These are phyloP conservation scores for Sugiyamaella xylanicola DNA, from an alignment of 1,139 yeast genomes.

Conservation along the genomic window DNA sequence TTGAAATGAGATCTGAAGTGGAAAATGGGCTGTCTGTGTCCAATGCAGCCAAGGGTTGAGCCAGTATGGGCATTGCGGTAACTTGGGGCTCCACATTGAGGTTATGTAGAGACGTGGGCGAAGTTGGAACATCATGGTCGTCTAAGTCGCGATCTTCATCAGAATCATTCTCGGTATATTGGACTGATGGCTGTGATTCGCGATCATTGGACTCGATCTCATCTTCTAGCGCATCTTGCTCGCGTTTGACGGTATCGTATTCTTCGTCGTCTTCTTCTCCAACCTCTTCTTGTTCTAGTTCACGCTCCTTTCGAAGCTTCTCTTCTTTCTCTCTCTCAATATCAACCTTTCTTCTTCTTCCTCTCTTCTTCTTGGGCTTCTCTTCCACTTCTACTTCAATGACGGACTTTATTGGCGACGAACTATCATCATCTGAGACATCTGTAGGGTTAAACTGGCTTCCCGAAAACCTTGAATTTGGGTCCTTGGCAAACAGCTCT, in stretches of 20 bases:
- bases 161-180: background rate
- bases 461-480: constrained; percentile 12
- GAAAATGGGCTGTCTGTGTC: constrained; percentile 15
- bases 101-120: background rate
- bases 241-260: background rate
- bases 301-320: background rate
- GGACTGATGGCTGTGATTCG: background rate
- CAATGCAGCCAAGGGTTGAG: constrained; percentile 1
- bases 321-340: constrained; percentile 13
- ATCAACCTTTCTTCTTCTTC: constrained; percentile 8
- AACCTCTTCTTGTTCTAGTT: background rate
- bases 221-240: background rate
- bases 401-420: constrained; percentile 9
- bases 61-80: background rate
- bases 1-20: constrained; percentile 10
- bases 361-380: constrained; percentile 13
- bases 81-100: background rate
- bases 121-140: background rate
- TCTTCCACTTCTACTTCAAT: constrained; percentile 1
- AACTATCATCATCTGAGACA: constrained; percentile 13
- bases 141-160: background rate
- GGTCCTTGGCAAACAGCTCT: constrained; percentile 30
- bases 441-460: constrained; percentile 16
- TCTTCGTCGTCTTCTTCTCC: constrained; percentile 7
- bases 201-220: constrained; percentile 16